Conservation (phyloP, 2,329 filamentous ascomycete genomes). For the Scortechinia acanthostroma region DNA sequence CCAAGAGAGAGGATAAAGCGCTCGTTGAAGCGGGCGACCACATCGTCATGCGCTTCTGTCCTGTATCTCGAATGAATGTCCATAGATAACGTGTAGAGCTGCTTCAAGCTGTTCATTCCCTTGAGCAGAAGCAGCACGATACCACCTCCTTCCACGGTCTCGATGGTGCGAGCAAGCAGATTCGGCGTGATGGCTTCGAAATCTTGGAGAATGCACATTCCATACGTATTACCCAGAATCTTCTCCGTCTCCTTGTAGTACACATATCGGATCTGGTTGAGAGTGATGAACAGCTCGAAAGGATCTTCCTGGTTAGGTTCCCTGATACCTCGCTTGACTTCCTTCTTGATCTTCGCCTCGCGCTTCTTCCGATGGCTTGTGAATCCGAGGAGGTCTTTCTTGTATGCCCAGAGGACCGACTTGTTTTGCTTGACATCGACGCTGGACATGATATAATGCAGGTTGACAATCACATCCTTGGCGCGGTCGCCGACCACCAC, state of each 20-base stretch:
- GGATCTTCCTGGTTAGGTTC: slow-evolving; percentile 89
- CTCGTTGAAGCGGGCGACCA: slow-evolving; percentile 94
- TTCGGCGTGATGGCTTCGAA: slow-evolving; percentile 98
- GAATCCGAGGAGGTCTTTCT: slow-evolving; percentile 92
- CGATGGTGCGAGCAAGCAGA: slow-evolving; percentile 84
- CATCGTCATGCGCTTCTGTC: slow-evolving; percentile 91
- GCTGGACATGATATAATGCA: slow-evolving; percentile 86
- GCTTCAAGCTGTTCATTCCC: slow-evolving; percentile 93
- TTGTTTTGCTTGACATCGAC: slow-evolving; percentile 92
- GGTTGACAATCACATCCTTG: slow-evolving; percentile 93
- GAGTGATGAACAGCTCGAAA: slow-evolving; percentile 92
- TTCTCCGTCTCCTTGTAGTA: slow-evolving; percentile 99
- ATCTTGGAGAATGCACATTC: slow-evolving; percentile 96
- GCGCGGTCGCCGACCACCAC: slow-evolving; percentile 88
- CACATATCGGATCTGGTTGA: slow-evolving; percentile 95
- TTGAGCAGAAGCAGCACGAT: slow-evolving; percentile 85
- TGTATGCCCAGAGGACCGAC: slow-evolving; percentile 95
- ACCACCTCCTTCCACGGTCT: slow-evolving; percentile 94
- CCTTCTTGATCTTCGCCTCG: slow-evolving; percentile 95
- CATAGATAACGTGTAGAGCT: slow-evolving; percentile 95
- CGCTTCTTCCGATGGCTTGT: slow-evolving; percentile 95
- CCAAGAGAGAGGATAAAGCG: slow-evolving; percentile 91
- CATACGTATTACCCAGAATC: slow-evolving; percentile 94
- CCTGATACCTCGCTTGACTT: slow-evolving; percentile 88
- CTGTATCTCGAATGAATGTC: slow-evolving; percentile 94